phyloP scores from a whole-genome alignment of 805 yeast genomes.

The Naumovozyma dairenensis region DNA sequence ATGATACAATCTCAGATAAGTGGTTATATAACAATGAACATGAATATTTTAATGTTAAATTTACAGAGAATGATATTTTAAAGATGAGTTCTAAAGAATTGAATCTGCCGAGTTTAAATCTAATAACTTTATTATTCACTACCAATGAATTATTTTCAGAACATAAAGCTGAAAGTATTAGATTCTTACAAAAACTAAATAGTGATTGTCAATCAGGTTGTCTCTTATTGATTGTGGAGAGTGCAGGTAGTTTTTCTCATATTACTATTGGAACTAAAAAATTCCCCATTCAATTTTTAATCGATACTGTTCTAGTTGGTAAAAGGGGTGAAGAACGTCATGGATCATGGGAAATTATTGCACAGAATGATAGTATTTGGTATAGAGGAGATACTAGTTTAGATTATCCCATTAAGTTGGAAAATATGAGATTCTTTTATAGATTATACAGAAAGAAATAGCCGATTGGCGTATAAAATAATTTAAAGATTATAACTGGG shows the following conservation, averaged over 20 bases:
- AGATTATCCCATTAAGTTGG: constrained; percentile 59
- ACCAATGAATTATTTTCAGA: constrained; percentile 78
- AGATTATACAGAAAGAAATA: constrained; percentile 55
- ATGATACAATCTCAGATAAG: constrained; percentile 34
- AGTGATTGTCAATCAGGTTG: constrained; percentile 45
- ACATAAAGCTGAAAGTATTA: constrained; percentile 50
- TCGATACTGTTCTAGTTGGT: constrained; percentile 64
- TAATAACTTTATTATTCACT: constrained; percentile 71
- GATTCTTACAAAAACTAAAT: constrained; percentile 46
- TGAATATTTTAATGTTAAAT: constrained; percentile 27
- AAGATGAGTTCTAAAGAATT: constrained; percentile 19
- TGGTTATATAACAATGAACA: constrained; percentile 43
- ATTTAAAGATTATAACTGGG: background rate
- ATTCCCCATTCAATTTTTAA: constrained; percentile 73
- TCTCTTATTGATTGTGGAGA: constrained; percentile 60
- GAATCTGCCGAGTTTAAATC: constrained; percentile 28
- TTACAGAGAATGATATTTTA: constrained; percentile 31
- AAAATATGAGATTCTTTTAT: constrained; percentile 81
- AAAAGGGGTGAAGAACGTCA: constrained; percentile 32
- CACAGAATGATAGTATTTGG: constrained; percentile 72
- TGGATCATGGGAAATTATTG: constrained; percentile 60
- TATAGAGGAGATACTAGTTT: constrained; percentile 48
- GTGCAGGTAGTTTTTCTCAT: constrained; percentile 85
- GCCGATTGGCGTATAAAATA: too few species aligned
- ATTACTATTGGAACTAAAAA: constrained; percentile 64